Evolutionary conservation across 2,329 filamentous ascomycete genomes (phyloP).

Genomic region (Aspergillus versicolor): DNA sequence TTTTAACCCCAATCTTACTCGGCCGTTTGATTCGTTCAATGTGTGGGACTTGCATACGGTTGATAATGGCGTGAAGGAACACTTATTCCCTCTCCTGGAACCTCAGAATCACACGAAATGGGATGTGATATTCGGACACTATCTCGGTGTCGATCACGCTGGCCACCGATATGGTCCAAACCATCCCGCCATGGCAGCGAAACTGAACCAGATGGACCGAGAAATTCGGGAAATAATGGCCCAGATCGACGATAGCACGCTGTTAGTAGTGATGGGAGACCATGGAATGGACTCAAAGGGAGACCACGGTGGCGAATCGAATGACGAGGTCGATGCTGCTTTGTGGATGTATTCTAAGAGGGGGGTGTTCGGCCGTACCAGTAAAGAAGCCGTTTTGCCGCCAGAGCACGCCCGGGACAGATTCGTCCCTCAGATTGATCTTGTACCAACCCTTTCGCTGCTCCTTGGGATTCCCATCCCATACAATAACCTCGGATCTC

Average conservation of each 20-base stretch:
- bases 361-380: slow-evolving; percentile 76
- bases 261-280: slow-evolving; percentile 96
- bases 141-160: slow-evolving; percentile 93
- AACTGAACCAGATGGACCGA: slow-evolving; percentile 85
- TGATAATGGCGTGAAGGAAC: slow-evolving; percentile 89
- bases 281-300: slow-evolving; percentile 98
- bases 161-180: slow-evolving; percentile 94
- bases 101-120: slow-evolving; percentile 66
- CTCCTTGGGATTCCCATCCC: slow-evolving; percentile 89
- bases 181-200: slow-evolving; percentile 86
- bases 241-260: slow-evolving; percentile 76
- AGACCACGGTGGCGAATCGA: slow-evolving; percentile 96
- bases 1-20: slow-evolving; percentile 83
- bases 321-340: slow-evolving; percentile 91
- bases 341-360: slow-evolving; percentile 98
- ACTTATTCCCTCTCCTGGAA: slow-evolving; percentile 75
- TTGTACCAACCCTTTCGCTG: slow-evolving; percentile 87
- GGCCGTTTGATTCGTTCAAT: slow-evolving; percentile 94
- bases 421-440: slow-evolving; percentile 82
- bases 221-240: slow-evolving; percentile 72
- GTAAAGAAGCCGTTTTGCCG: slow-evolving; percentile 57
- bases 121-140: slow-evolving; percentile 95
- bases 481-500: slow-evolving; percentile 90
- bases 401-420: slow-evolving; percentile 69
- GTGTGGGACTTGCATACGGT: slow-evolving; percentile 98